These are phyloP conservation scores for Oryza coarctata DNA, from an alignment of 176 grass and related monocot species.

Conservation along the genomic window DNA sequence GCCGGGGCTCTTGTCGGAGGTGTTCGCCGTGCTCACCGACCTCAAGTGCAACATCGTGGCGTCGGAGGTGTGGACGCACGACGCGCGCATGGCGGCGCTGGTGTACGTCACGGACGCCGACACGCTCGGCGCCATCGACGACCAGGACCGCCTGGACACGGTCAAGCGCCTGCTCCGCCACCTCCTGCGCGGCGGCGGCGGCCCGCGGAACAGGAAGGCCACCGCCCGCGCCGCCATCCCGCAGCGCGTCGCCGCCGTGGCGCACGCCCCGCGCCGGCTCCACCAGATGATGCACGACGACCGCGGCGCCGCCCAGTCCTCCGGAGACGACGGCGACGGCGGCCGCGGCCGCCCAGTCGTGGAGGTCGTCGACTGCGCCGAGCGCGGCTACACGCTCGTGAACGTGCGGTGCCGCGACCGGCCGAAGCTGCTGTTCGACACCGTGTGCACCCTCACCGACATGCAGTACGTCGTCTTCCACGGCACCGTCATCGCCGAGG, in stretches of 20 bases:
- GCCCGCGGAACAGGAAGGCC: constrained; percentile 30
- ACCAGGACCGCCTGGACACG: constrained; percentile 48
- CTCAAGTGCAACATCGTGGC: constrained; percentile 70
- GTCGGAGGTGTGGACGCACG: constrained; percentile 92
- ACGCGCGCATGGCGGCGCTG: constrained; percentile 66
- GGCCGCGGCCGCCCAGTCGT: constrained; percentile 20
- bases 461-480: constrained; percentile 93
- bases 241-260: constrained; percentile 8
- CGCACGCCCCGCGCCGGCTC: constrained; percentile 62
- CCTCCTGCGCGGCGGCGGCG: constrained; percentile 57
- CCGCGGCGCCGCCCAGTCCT: constrained; percentile 15
- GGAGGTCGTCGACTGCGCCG: constrained; percentile 66
- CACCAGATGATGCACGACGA: constrained; percentile 82
- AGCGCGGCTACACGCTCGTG: constrained; percentile 77
- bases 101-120: constrained; percentile 67
- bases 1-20: constrained; percentile 84
- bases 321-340: not conserved
- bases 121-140: constrained; percentile 44
- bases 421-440: constrained; percentile 82
- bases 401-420: constrained; percentile 74
- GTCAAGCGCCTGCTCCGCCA: constrained; percentile 59
- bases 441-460: constrained; percentile 87
- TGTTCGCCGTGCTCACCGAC: constrained; percentile 86
- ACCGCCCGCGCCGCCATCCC: constrained; percentile 37
- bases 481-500: constrained; percentile 77